Evolutionary conservation across 208 protist species (phyloP).

Genomic region (Crithidia acanthocephali): DNA sequence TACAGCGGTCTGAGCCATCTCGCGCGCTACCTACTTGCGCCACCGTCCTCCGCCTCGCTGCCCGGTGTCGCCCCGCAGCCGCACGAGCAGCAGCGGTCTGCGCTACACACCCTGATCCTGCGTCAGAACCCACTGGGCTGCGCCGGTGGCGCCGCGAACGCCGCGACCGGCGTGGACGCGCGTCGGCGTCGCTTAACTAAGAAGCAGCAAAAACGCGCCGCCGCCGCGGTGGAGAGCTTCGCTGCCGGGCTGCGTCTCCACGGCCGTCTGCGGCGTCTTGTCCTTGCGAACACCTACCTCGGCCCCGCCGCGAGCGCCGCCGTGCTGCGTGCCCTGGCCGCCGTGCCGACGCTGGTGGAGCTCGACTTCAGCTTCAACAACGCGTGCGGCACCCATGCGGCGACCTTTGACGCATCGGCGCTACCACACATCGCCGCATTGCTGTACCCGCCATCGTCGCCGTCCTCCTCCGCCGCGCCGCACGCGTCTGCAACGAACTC

Average conservation of each 20-base stretch:
- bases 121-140: slow-evolving; percentile 38
- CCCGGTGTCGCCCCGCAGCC: slow-evolving; percentile 15
- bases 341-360: slow-evolving; percentile 61
- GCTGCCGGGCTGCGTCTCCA: slow-evolving; percentile 55
- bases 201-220: slow-evolving; percentile 14
- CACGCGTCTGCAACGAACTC: too few relatives aligned
- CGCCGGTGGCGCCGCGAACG: slow-evolving; percentile 23
- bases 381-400: slow-evolving; percentile 65
- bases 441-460: slow-evolving; percentile 34
- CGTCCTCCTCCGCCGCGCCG: too few relatives aligned
- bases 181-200: slow-evolving; percentile 28
- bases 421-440: slow-evolving; percentile 48
- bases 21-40: slow-evolving; percentile 61
- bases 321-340: slow-evolving; percentile 56
- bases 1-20: slow-evolving; percentile 74
- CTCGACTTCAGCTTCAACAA: slow-evolving; percentile 78
- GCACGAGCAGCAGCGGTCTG: slow-evolving; percentile 32
- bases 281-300: slow-evolving; percentile 80
- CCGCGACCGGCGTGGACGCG: slow-evolving; percentile 19
- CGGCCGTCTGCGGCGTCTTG: slow-evolving; percentile 53
- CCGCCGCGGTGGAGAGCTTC: slow-evolving; percentile 48
- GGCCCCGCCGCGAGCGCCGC: slow-evolving; percentile 59
- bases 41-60: slow-evolving; percentile 36
- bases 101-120: slow-evolving; percentile 49
- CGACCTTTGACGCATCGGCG: slow-evolving; percentile 52